Base-by-base conservation (phyloP, 768 basidiomycete species). In the Suillus subaureus region DNA sequence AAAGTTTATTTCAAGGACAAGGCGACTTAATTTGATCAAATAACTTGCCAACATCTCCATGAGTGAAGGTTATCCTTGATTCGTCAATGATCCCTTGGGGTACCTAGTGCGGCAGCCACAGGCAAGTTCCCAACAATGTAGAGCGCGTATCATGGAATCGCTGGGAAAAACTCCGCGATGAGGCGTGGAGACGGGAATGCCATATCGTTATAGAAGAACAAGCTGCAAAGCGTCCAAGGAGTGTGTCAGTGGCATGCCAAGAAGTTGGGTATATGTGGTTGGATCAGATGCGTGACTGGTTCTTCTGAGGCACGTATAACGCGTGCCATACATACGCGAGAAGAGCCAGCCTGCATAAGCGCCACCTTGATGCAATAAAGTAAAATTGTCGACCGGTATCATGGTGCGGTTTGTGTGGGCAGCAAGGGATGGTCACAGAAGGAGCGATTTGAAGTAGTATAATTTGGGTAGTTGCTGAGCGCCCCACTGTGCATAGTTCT, bases 91-190 rank as follows among this genome's bases (percentile, higher is more conserved):
- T n/a, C n/a, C n/a, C n/a, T n/a, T n/a, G n/a, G n/a, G n/a, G n/a
- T n/a, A n/a, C n/a, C 82, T 54, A 78, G 81, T 7, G 71, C 83
- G 8, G 80, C 81, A 7, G 78, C 74, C 51, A 80, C 77, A 75
- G 92, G 92, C 31, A 94, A 92, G 75, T 99, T 99, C 81, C 93
- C 94, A 2, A 99, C 75, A 94, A 95, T 9, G 96, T 97, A 33
- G 99, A 96, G 97, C 87, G 95, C 23, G 95, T 98, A 39, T 94
- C 92, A 55, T 99, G 97, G 97, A 96, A 93, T 69, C 84, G 97
- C 35, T 93, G 96, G 96, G 96, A 21, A 98, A 98, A 85, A 99
- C 61, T 83, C 99, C 55, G 96, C 96, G 0, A 97, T 97, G 52
- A 95, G 94, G 76, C 97, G 95, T 77, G 96, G 96, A 15, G 97